Conservation (phyloP, 441 rosid genomes). For the Sinapis alba region DNA sequence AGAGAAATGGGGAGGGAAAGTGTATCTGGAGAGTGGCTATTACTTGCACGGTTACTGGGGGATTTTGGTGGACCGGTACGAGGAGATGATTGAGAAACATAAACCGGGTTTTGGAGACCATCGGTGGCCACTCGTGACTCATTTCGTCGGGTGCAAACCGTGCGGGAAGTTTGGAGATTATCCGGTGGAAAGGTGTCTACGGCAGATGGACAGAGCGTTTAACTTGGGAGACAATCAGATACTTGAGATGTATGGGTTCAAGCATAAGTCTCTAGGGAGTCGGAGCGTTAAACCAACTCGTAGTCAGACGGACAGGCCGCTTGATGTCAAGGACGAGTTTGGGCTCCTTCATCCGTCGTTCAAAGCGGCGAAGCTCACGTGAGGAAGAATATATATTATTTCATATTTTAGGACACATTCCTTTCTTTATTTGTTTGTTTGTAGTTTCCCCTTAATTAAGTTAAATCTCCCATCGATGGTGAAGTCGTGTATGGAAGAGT, state of each 20-base stretch:
- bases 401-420: slow-evolving; percentile 13
- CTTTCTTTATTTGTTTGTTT: not conserved
- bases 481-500: slow-evolving; percentile 15
- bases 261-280: slow-evolving; percentile 73
- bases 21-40: slow-evolving; percentile 78
- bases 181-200: slow-evolving; percentile 82
- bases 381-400: not conserved
- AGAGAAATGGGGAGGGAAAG: slow-evolving; percentile 78
- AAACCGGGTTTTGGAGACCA: slow-evolving; percentile 88
- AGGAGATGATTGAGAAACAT: slow-evolving; percentile 86
- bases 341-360: slow-evolving; percentile 69
- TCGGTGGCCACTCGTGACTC: slow-evolving; percentile 93
- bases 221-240: slow-evolving; percentile 93
- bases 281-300: slow-evolving; percentile 74
- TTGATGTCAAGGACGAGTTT: slow-evolving; percentile 71
- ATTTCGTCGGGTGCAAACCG: slow-evolving; percentile 85
- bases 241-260: slow-evolving; percentile 81
- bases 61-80: slow-evolving; percentile 80
- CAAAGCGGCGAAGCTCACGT: slow-evolving; percentile 48
- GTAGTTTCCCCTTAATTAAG: slow-evolving; percentile 15
- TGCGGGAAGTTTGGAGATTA: slow-evolving; percentile 87
- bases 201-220: slow-evolving; percentile 92
- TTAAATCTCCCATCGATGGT: slow-evolving; percentile 20
- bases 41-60: slow-evolving; percentile 96
- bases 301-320: slow-evolving; percentile 67